Percentiles rank a stretch among this genome's conserved stretches.
Conservation (phyloP, 2,329 filamentous ascomycete genomes). For the Aspergillus aculeatinus region DNA sequence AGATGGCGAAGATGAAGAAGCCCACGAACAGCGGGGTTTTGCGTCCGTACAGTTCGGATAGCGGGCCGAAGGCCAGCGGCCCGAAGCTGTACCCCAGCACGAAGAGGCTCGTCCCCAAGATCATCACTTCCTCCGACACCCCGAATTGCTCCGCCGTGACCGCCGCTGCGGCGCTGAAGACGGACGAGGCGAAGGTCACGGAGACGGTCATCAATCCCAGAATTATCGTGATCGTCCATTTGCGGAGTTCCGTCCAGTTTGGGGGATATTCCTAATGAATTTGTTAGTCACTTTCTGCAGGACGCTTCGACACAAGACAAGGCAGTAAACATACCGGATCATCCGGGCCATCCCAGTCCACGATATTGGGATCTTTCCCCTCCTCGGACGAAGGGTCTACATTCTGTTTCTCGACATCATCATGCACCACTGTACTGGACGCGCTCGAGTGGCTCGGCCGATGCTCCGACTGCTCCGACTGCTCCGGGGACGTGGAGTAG, state of each 20-base stretch:
- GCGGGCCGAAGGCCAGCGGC: conserved; percentile 42
- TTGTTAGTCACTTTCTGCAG: background rate
- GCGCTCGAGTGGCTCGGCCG: background rate
- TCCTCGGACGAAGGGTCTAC: background rate
- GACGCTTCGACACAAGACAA: background rate
- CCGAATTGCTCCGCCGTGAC: conserved; percentile 45
- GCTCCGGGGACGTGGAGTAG: background rate
- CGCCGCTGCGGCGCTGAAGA: conserved; percentile 47
- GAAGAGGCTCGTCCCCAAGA: conserved; percentile 51
- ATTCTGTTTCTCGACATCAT: conserved; percentile 1
- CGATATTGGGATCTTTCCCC: background rate
- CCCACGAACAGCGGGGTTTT: conserved; percentile 49
- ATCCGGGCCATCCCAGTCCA: conserved; percentile 2
- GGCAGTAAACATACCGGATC: background rate
- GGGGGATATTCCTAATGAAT: background rate
- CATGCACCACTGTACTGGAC: background rate
- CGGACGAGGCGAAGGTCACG: conserved; percentile 49
- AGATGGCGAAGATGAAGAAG: conserved; percentile 50
- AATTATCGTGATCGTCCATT: conserved; percentile 45
- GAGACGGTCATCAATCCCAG: conserved; percentile 47
- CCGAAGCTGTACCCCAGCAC: conserved; percentile 47
- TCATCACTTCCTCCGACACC: conserved; percentile 51
- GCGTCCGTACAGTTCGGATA: conserved; percentile 51
- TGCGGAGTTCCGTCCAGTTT: conserved; percentile 19
- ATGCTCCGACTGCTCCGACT: background rate